Percentiles rank a stretch among this genome's conserved stretches.
Evolutionary conservation across 768 basidiomycete genomes (phyloP).

Genomic region (Astraeus odoratus): DNA sequence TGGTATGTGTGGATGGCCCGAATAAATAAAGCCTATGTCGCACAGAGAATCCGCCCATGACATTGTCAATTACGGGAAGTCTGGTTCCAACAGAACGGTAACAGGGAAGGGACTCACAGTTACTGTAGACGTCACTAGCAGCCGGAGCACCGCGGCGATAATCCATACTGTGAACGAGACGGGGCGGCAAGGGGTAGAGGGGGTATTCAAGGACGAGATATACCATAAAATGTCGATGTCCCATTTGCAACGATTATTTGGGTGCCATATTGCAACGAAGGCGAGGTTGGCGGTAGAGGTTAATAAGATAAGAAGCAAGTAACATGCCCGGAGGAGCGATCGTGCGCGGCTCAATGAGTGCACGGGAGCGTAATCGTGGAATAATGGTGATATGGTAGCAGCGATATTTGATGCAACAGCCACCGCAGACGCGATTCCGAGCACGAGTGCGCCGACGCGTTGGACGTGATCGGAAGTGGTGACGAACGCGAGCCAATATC

Average conservation of each 20-base stretch:
- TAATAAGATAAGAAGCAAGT: slow-evolving; percentile 41
- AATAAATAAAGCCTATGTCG: slow-evolving; percentile 18
- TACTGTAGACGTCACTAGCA: slow-evolving; percentile 44
- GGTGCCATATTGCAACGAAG: slow-evolving; percentile 48
- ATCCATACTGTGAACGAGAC: slow-evolving; percentile 47
- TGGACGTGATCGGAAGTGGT: slow-evolving; percentile 35
- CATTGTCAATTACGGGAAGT: slow-evolving; percentile 4
- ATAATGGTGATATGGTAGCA: slow-evolving; percentile 33
- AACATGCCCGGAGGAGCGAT: slow-evolving; percentile 32
- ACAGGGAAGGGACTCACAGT: slow-evolving; percentile 38
- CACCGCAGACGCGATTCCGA: slow-evolving; percentile 19
- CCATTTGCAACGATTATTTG: slow-evolving; percentile 46
- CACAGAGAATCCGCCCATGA: neutral
- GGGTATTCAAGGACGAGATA: slow-evolving; percentile 24
- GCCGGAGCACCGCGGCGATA: slow-evolving; percentile 42
- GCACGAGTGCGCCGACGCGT: slow-evolving; percentile 29
- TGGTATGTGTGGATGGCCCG: slow-evolving; percentile 13
- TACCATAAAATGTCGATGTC: slow-evolving; percentile 68
- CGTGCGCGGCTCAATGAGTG: slow-evolving; percentile 9
- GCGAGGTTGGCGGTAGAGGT: slow-evolving; percentile 51
- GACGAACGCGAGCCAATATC: slow-evolving; percentile 58
- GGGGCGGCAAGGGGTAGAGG: slow-evolving; percentile 10
- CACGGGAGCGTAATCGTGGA: slow-evolving; percentile 20
- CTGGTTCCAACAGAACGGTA: neutral
- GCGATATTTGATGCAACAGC: slow-evolving; percentile 24